Conservation (phyloP, 345 rosid genomes). For the Eutrema japonicum region DNA sequence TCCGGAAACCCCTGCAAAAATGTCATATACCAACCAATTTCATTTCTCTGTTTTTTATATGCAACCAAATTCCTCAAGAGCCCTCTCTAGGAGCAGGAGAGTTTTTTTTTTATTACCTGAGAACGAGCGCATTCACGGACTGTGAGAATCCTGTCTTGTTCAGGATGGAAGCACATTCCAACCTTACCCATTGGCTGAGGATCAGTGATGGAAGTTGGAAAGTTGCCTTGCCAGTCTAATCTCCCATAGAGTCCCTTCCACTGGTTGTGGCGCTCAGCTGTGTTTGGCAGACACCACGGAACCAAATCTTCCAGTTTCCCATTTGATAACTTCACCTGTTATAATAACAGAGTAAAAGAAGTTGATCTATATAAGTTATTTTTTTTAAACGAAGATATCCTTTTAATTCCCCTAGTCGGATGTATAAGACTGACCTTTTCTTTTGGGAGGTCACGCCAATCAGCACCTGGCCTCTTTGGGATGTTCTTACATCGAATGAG, state of each 20-base stretch:
- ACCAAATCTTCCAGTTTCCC: slow-evolving; percentile 72
- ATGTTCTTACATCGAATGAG: slow-evolving; percentile 69
- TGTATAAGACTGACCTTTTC: slow-evolving; percentile 58
- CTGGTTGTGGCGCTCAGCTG: slow-evolving; percentile 71
- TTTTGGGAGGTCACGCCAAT: slow-evolving; percentile 83
- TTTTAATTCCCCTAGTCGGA: neutral
- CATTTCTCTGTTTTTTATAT: neutral
- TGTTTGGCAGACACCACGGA: slow-evolving; percentile 88
- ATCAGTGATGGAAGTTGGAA: slow-evolving; percentile 85
- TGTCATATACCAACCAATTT: slow-evolving; percentile 2
- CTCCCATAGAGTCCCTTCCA: slow-evolving; percentile 95
- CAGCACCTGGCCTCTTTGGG: slow-evolving; percentile 88
- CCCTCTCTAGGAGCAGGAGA: neutral
- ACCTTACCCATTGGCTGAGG: slow-evolving; percentile 98
- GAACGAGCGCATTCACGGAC: slow-evolving; percentile 95
- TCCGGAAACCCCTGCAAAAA: slow-evolving; percentile 83
- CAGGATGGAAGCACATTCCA: slow-evolving; percentile 94
- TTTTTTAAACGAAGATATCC: neutral
- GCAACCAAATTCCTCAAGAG: no score
- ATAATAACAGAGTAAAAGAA: neutral
- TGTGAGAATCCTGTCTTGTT: slow-evolving; percentile 79
- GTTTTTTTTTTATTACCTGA: slow-evolving; percentile 50
- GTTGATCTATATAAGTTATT: neutral
- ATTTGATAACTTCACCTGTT: slow-evolving; percentile 65
- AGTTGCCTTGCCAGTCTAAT: slow-evolving; percentile 92